phyloP scores from a whole-genome alignment of 78 protist species.

The Dictyostelium firmibasis region DNA sequence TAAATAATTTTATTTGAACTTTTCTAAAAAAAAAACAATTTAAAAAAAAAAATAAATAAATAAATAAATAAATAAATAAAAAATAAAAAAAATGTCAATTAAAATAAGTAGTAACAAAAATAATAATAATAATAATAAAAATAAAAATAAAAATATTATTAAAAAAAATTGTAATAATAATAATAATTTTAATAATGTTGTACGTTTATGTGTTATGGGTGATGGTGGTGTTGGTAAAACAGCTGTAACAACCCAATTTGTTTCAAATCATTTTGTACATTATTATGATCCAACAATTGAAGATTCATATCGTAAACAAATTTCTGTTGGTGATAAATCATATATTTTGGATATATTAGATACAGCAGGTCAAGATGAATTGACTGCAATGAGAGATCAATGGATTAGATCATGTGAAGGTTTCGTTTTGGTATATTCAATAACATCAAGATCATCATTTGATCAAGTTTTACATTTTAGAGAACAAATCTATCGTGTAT shows the following conservation, averaged over 20 bases:
- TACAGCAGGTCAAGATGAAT: slow-evolving; percentile 98
- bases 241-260: slow-evolving; percentile 17
- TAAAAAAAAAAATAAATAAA: too few species aligned
- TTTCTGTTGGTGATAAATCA: slow-evolving; percentile 23
- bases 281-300: slow-evolving; percentile 98
- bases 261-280: slow-evolving; percentile 67
- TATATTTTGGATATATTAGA: slow-evolving; percentile 76
- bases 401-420: slow-evolving; percentile 99
- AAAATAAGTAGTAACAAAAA: too few species aligned
- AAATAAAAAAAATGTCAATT: neutral
- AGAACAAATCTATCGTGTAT: slow-evolving; percentile 89
- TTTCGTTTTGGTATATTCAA: slow-evolving; percentile 98
- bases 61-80: too few species aligned
- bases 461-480: slow-evolving; percentile 92
- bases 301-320: slow-evolving; percentile 97
- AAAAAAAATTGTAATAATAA: neutral
- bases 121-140: too few species aligned
- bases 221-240: slow-evolving; percentile 68
- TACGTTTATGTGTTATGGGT: slow-evolving; percentile 28
- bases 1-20: too few species aligned
- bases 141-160: too few species aligned
- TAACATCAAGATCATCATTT: slow-evolving; percentile 92
- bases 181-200: too few species aligned
- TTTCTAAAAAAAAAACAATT: too few species aligned
- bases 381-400: slow-evolving; percentile 92